Base-by-base conservation (phyloP, 306 rosid genomes). In the Acacia confusa region DNA sequence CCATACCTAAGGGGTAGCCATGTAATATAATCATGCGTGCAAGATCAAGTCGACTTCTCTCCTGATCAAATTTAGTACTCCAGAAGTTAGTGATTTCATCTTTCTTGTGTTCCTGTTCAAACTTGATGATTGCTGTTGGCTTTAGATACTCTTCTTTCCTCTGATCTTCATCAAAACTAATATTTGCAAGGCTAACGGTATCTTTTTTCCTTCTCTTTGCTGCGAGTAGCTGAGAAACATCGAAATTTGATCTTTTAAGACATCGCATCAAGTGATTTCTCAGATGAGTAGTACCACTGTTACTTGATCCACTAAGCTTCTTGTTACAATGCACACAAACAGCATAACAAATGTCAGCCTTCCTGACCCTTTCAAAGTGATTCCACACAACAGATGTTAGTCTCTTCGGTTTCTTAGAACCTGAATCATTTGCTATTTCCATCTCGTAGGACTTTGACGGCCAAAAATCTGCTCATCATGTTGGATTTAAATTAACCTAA, bases 231-330 rank as follows among this genome's bases (percentile, higher is more conserved):
- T 95, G 99, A 81, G 99, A 93, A 57, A 95, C 99, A 48, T 95
- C 99, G 73, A 86, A 88, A 84, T 94, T 92, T 36, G 96, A 89
- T 78, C 99, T 80, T 85, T 95, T 95, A 80, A 95, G 87, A 85
- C 99, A 95, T 70, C 99, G 93, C 92, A 93, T 85, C 82, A 95
- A 86, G 89, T 95, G 99, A 81, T 95, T 95, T 82, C 99, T 91
- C 84, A 95, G 88, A 84, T 95, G 99, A 25, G 99, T 93, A 27
- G 99, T 95, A 77, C 99, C 99, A 44, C 99, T 95, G 64, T 95
- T 95, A 84, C 99, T 95, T 25, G 99, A 95, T 74, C 98, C 99
- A 83, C 99, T 95, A 79, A 95, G 99, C 81, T 86, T 95, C 92
- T 95, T 95, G 90, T 89, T 92, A 72, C 99, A 95, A 78, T 95